Percentiles rank a stretch among this genome's conserved stretches.
These are phyloP conservation scores for Aeminium ludgeri DNA, from an alignment of 495 filamentous ascomycete genomes.

Conservation along the genomic window DNA sequence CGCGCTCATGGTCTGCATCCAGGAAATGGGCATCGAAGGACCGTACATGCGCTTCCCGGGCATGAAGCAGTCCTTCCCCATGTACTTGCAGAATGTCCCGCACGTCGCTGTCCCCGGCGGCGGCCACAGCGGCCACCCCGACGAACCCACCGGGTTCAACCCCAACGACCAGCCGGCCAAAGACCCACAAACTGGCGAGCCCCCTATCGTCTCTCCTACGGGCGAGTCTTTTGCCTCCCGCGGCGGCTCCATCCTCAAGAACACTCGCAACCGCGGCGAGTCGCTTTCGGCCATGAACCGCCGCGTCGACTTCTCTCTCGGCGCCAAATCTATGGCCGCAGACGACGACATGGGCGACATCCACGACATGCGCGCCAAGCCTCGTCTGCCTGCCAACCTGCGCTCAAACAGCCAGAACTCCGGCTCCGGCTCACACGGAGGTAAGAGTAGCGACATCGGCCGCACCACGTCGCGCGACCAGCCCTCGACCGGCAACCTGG, in stretches of 20 bases:
- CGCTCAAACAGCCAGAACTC: too few species aligned
- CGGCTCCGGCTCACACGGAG: background rate
- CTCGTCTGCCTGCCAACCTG: too few species aligned
- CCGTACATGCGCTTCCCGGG: conserved; percentile 63
- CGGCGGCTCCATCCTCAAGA: conserved; percentile 37
- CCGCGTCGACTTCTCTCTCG: conserved; percentile 61
- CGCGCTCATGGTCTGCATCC: conserved; percentile 74
- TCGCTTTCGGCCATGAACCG: conserved; percentile 38
- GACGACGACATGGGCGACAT: conserved; percentile 53
- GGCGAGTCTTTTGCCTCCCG: background rate
- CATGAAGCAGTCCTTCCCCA: conserved; percentile 38
- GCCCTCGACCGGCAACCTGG: conserved; percentile 7
- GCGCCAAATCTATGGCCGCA: conserved; percentile 42
- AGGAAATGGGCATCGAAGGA: conserved; percentile 77
- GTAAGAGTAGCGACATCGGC: conserved; percentile 5
- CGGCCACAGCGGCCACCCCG: conserved; percentile 24
- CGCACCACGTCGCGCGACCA: conserved; percentile 18
- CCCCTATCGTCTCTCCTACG: conserved; percentile 18
- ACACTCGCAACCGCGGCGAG: conserved; percentile 36
- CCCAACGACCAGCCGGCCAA: conserved; percentile 13
- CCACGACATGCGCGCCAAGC: conserved; percentile 34
- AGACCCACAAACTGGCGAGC: conserved; percentile 14
- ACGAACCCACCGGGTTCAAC: conserved; percentile 19
- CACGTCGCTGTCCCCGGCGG: conserved; percentile 25
- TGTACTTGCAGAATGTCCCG: conserved; percentile 38